These are phyloP conservation scores for Stagonosporopsis vannaccii DNA, from an alignment of 2,329 filamentous ascomycete species.

Conservation along the genomic window DNA sequence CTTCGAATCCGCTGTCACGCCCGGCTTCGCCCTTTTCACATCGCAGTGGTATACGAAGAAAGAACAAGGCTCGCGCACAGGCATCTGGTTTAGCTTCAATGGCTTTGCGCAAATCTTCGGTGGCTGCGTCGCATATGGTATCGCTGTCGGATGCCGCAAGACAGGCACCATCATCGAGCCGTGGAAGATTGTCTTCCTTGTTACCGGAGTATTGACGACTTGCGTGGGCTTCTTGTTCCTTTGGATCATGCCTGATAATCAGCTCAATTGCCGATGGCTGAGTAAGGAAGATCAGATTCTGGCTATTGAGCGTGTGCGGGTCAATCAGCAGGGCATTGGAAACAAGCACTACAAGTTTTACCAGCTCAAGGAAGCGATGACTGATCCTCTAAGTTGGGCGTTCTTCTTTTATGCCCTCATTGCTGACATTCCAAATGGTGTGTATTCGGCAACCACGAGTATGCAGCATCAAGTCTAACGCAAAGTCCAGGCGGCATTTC, in stretches of 20 bases:
- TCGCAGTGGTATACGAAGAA: conserved; percentile 76
- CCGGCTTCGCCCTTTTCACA: conserved; percentile 72
- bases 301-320: conserved; percentile 73
- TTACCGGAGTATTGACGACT: conserved; percentile 54
- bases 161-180: conserved; percentile 66
- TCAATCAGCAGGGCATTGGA: conserved; percentile 78
- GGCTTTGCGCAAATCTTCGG: conserved; percentile 69
- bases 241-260: conserved; percentile 63
- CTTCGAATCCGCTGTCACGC: conserved; percentile 73
- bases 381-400: conserved; percentile 67
- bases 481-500: conserved; percentile 56
- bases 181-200: conserved; percentile 68
- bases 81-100: conserved; percentile 74
- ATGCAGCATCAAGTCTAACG: conserved; percentile 2
- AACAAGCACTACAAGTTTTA: conserved; percentile 72
- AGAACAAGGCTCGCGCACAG: conserved; percentile 69
- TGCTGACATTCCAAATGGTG: conserved; percentile 65
- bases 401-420: conserved; percentile 65
- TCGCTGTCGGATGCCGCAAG: conserved; percentile 62
- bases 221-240: conserved; percentile 54
- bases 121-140: conserved; percentile 69
- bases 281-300: conserved; percentile 71
- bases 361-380: conserved; percentile 68
- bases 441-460: conserved; percentile 1
- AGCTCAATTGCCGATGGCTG: conserved; percentile 68